Conservation (phyloP, 805 yeast species). For the Yamadazyma endophytica region DNA sequence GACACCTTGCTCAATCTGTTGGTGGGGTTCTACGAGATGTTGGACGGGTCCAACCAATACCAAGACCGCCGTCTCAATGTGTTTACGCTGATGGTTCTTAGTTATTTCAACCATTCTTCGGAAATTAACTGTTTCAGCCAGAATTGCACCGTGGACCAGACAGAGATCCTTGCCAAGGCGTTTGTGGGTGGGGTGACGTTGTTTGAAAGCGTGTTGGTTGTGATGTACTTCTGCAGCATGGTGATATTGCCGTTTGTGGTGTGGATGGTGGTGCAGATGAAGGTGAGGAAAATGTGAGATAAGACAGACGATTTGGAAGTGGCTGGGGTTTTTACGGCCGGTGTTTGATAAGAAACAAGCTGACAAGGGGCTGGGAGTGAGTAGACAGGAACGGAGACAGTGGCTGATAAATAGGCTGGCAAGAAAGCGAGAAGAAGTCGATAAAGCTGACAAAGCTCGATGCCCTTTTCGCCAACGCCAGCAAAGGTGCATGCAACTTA, state of each 20-base stretch:
- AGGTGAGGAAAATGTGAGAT: no score
- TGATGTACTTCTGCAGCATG: constrained; percentile 15
- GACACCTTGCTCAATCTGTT: constrained; percentile 19
- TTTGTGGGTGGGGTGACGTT: constrained; percentile 7
- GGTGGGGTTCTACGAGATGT: constrained; percentile 1
- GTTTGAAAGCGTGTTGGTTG: constrained; percentile 15
- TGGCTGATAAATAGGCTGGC: no score
- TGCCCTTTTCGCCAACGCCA: no score
- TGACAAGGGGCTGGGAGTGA: no score
- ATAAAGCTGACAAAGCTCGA: no score
- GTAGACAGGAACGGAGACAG: no score
- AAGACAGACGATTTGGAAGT: no score
- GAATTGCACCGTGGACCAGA: neutral
- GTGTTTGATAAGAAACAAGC: neutral
- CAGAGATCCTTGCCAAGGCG: constrained; percentile 2
- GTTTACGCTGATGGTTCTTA: constrained; percentile 15
- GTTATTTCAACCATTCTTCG: constrained; percentile 11
- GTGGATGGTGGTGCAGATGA: no score
- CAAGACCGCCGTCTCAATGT: constrained; percentile 9
- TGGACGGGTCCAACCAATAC: constrained; percentile 1
- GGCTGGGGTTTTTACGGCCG: constrained; percentile 7
- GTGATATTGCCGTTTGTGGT: constrained; percentile 17
- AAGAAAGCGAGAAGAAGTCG: no score
- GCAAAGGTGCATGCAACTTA: no score
- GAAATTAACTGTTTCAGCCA: constrained; percentile 4